Conservation (phyloP, 495 filamentous ascomycete genomes). For the Rusavskia elegans region DNA sequence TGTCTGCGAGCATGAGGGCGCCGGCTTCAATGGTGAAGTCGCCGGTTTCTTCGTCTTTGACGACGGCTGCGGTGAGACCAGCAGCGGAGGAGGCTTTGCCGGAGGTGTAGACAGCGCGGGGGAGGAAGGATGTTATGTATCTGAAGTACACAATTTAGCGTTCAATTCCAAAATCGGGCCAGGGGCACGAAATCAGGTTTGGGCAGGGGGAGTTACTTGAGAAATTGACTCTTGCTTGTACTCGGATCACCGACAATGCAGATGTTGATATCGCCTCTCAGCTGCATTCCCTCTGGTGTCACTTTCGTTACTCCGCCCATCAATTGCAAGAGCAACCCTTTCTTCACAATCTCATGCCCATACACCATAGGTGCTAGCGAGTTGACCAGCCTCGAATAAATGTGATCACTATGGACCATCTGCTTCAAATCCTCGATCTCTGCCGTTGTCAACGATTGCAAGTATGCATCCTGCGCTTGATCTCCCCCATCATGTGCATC, state of each 20-base stretch:
- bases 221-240: conserved; percentile 96
- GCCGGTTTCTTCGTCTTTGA: conserved; percentile 95
- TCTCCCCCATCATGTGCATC: conserved; percentile 56
- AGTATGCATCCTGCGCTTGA: conserved; percentile 73
- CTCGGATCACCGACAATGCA: conserved; percentile 96
- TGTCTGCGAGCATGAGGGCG: conserved; percentile 94
- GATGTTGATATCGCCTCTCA: conserved; percentile 96
- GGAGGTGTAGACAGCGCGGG: conserved; percentile 92
- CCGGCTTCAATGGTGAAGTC: conserved; percentile 98
- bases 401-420: conserved; percentile 91
- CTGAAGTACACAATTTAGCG: no score
- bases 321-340: conserved; percentile 82
- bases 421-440: conserved; percentile 84
- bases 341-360: conserved; percentile 95
- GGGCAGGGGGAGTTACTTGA: conserved; percentile 42
- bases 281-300: conserved; percentile 77
- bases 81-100: conserved; percentile 96
- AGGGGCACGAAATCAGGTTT: no score
- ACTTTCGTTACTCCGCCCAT: conserved; percentile 82
- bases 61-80: conserved; percentile 91
- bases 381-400: conserved; percentile 84
- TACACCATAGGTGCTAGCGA: conserved; percentile 96
- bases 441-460: conserved; percentile 61
- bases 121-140: conserved; percentile 89
- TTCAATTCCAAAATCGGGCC: no score